Base-by-base conservation (phyloP, 768 basidiomycete species). In the Naganishia vishniacii region DNA sequence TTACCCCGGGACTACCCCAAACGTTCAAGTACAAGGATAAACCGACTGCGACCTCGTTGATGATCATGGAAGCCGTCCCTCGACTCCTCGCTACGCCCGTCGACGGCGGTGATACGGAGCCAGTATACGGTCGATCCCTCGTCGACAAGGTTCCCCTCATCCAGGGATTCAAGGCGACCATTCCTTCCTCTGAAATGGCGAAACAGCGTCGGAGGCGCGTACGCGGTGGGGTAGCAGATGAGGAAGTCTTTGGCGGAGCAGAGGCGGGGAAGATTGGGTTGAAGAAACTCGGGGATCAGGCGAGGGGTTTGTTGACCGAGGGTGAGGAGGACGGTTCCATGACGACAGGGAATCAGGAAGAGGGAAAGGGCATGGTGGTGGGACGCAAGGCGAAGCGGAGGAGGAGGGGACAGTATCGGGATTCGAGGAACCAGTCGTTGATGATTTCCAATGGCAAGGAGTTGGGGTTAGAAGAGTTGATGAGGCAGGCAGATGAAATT, bases 151-250 rank as follows among this genome's bases (percentile, higher is more conserved):
- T 72, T 15, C 68, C 68, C 70, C 81, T 98, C 34, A 79, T 95
- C 44, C 84, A 87, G 47, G 94, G 94, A 0, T 98, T 97, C 78
- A 88, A 89, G 71, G 94, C 94, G 18, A 97, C 94, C 1, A 88
- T 95, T 45, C 94, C 94, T 13, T 88, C 88, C 72, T 84, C 92
- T 41, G 88, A 91, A 69, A 83, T 85, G 73, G 82, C 89, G 60
- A 86, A 88, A 66, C 81, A 84, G 15, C 81, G 91, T 65, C 78
- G 92, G 67, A 79, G 91, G 64, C 86, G 89, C 75, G 84, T 88
- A 77, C 82, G 92, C 47, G 75, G 76, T 31, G 76, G 72, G 9
- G 48, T 76, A 23, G 75, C 73, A 15, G 76, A 76, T 56, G 72
- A 71, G 40, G 76, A 75, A 41, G 48, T 76, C 7, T n/a, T n/a